Percentiles rank a stretch among this genome's conserved stretches.
Conservation (phyloP, 257 asterid genomes). For the Craterostigma plantagineum region DNA sequence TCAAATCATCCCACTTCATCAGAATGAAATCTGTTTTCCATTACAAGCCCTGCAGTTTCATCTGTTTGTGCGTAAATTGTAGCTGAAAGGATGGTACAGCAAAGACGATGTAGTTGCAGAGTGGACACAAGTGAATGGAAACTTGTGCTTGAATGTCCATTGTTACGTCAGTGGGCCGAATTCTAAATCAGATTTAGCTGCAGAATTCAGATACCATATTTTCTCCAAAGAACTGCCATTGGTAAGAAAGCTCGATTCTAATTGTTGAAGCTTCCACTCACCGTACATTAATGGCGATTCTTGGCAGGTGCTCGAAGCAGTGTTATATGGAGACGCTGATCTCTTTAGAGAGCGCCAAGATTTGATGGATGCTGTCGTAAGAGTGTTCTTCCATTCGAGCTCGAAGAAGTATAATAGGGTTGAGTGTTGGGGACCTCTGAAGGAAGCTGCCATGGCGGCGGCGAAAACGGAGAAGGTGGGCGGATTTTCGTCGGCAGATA, state of each 20-base stretch:
- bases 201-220: conserved; percentile 82
- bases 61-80: too few species aligned
- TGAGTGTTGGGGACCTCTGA: conserved; percentile 86
- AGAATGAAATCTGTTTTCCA: too few species aligned
- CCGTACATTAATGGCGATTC: too few species aligned
- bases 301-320: conserved; percentile 89
- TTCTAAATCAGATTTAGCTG: conserved; percentile 47
- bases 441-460: conserved; percentile 68
- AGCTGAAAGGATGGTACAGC: conserved; percentile 80
- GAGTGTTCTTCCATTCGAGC: conserved; percentile 82
- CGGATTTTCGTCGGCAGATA: conserved; percentile 16
- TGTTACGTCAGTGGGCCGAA: conserved; percentile 78
- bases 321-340: conserved; percentile 63
- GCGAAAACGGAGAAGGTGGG: conserved; percentile 13
- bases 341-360: conserved; percentile 44
- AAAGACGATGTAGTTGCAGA: conserved; percentile 91
- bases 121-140: conserved; percentile 66
- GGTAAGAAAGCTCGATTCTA: too few species aligned
- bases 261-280: too few species aligned
- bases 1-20: too few species aligned
- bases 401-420: conserved; percentile 52
- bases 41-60: too few species aligned
- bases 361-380: conserved; percentile 58
- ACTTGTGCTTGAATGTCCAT: conserved; percentile 62
- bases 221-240: conserved; percentile 90